These are phyloP conservation scores for Sarcodon sp. DNA, from an alignment of 768 basidiomycete genomes.

Conservation along the genomic window DNA sequence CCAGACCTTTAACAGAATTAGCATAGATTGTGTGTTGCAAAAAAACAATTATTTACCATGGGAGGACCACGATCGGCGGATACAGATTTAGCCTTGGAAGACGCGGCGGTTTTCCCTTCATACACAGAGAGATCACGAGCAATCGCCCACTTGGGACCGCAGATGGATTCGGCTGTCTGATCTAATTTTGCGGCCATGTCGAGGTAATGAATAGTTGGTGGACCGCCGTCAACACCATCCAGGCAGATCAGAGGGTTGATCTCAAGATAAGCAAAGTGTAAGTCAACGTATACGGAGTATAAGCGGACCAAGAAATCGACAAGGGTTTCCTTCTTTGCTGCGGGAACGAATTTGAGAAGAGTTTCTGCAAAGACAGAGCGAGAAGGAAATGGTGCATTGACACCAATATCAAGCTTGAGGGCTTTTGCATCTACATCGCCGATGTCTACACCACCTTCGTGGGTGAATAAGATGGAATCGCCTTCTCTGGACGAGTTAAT, in stretches of 20 bases:
- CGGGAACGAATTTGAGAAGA: conserved; percentile 77
- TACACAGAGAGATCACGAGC: conserved; percentile 82
- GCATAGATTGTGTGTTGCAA: conserved; percentile 3
- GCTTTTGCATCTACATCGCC: conserved; percentile 99
- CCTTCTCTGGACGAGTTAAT: conserved; percentile 92
- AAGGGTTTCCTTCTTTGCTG: conserved; percentile 78
- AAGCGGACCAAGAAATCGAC: conserved; percentile 91
- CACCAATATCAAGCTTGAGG: conserved; percentile 74
- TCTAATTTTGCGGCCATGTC: conserved; percentile 99
- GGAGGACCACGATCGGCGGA: conserved; percentile 92
- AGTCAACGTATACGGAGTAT: conserved; percentile 95
- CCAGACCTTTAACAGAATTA: conserved; percentile 39
- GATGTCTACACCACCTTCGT: conserved; percentile 97
- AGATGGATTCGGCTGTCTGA: conserved; percentile 97
- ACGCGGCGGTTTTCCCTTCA: conserved; percentile 33
- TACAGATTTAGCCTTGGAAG: conserved; percentile 34
- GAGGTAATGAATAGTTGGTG: conserved; percentile 83
- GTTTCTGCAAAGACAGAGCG: conserved; percentile 62
- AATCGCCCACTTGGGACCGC: conserved; percentile 97
- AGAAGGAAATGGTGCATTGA: conserved; percentile 67
- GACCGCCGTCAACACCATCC: conserved; percentile 57
- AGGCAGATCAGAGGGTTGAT: conserved; percentile 98
- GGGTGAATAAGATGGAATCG: conserved; percentile 95
- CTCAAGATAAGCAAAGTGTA: conserved; percentile 99
- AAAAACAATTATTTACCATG: conserved; percentile 46